phyloP scores from a whole-genome alignment of 768 basidiomycete species.

The Lactarius pseudohatsudake region DNA sequence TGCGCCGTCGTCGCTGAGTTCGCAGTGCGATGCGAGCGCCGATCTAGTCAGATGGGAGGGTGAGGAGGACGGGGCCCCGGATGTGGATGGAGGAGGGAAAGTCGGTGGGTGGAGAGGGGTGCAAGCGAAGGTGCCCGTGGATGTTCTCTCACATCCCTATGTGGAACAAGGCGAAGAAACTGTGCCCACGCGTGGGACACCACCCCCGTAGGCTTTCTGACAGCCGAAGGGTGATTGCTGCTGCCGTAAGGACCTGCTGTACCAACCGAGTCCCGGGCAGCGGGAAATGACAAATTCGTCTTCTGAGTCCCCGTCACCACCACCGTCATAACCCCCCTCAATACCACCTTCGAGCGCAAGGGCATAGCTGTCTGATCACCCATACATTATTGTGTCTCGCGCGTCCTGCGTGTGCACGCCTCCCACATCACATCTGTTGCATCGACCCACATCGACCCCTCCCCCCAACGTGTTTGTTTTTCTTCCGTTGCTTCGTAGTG shows the following conservation, averaged over 20 bases:
- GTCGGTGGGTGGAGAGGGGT: neutral
- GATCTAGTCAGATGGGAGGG: slow-evolving; percentile 29
- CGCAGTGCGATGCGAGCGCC: slow-evolving; percentile 35
- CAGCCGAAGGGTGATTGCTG: neutral
- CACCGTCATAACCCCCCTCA: neutral
- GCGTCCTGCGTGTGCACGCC: neutral
- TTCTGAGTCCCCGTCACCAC: slow-evolving; percentile 3
- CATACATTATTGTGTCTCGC: slow-evolving; percentile 6
- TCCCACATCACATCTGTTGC: slow-evolving; percentile 8
- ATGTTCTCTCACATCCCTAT: neutral
- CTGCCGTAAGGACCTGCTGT: neutral
- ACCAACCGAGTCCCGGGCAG: neutral
- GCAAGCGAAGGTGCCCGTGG: slow-evolving; percentile 11
- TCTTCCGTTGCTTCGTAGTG: slow-evolving; percentile 15
- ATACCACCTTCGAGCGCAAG: neutral
- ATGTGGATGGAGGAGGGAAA: slow-evolving; percentile 1
- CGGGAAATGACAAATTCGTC: slow-evolving; percentile 6
- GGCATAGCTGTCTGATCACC: slow-evolving; percentile 5
- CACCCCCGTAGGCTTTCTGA: slow-evolving; percentile 5
- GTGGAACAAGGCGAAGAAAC: neutral
- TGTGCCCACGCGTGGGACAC: neutral
- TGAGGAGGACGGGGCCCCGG: slow-evolving; percentile 26
- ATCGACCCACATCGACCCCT: slow-evolving; percentile 1
- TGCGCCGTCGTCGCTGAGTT: slow-evolving; percentile 57
- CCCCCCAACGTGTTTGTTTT: slow-evolving; percentile 3